Conservation (phyloP, 176 grass and related monocot species). For the Aegilops sharonensis region DNA sequence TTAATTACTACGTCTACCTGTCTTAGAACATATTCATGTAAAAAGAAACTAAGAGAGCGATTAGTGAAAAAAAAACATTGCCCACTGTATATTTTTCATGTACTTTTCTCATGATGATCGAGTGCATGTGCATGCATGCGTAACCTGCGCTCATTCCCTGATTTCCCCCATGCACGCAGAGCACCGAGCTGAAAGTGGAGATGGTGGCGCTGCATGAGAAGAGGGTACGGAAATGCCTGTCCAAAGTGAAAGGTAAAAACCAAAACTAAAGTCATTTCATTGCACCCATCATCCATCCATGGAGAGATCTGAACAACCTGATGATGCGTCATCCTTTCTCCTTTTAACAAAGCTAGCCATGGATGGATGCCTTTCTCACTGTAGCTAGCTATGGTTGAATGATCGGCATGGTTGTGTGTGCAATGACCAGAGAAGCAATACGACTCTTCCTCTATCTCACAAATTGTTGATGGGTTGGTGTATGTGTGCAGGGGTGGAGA, state of each 20-base stretch:
- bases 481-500: slow-evolving; percentile 66
- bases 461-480: background rate
- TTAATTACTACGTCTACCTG: background rate
- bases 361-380: slow-evolving; percentile 1
- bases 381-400: background rate
- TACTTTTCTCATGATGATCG: background rate
- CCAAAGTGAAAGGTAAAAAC: slow-evolving; percentile 98
- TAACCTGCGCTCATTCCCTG: slow-evolving; percentile 28
- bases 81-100: background rate
- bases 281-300: slow-evolving; percentile 3
- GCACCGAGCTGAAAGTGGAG: slow-evolving; percentile 93
- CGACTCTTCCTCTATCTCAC: background rate
- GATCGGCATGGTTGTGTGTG: background rate
- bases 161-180: slow-evolving; percentile 45
- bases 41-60: background rate
- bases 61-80: background rate
- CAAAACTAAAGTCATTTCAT: slow-evolving; percentile 4
- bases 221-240: slow-evolving; percentile 92
- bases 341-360: slow-evolving; percentile 31
- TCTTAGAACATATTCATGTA: background rate
- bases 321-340: slow-evolving; percentile 7
- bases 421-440: background rate
- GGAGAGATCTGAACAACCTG: slow-evolving; percentile 27
- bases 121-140: slow-evolving; percentile 12
- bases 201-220: slow-evolving; percentile 98